Base-by-base conservation (phyloP, 108 stramenopile species). In the Thalassiosira profunda region DNA sequence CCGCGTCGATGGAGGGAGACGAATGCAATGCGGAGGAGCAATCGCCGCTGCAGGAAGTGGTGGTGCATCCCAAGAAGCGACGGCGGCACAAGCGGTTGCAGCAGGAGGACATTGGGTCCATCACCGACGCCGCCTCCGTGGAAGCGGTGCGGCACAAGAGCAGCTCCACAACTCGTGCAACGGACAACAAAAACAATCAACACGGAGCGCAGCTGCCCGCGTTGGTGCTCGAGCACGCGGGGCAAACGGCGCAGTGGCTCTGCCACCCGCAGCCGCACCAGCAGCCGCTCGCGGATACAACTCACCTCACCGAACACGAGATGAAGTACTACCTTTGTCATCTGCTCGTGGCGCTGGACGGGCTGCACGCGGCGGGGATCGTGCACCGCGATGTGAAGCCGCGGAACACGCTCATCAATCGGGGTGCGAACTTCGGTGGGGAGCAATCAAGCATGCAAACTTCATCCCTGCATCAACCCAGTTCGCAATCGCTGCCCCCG, bases 321-420 rank as follows among this genome's bases (percentile, higher is more conserved):
- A 91, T 97, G 26, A 83, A 84, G 53, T 92, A 90, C 60, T 96
- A 84, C 72, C 56, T 96, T 17, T 96, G 84, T 67, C 94, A 96
- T 74, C 66, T 97, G 42, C 77, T 97, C 36, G 74, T 90, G 11
- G 97, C 93, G 23, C 63, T 97, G 17, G 94, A 97, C 81, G 72
- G 74, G 33, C 51, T 93, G 23, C 97, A 97, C 64, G 58, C 89
- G 1, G 63, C 67, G 0, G 95, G 97, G 12, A 90, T 97, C 9
- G 96, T 97, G 94, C 95, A 97, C 72, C 79, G 97, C 1, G 97
- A 97, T 70, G 93, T 97, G 46, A 97, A 97, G 54, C 97, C 97
- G n/a, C 60, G 95, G 31, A 97, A 97, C 63, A 90, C 93, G 10
- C 65, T 96, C 34, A 95, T 97, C 59, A 94, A 95, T 74, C 79